Percentiles rank a stretch among this genome's conserved stretches.
Evolutionary conservation across 208 protist genomes (phyloP).

Genomic region (Endotrypanum monterogeii): DNA sequence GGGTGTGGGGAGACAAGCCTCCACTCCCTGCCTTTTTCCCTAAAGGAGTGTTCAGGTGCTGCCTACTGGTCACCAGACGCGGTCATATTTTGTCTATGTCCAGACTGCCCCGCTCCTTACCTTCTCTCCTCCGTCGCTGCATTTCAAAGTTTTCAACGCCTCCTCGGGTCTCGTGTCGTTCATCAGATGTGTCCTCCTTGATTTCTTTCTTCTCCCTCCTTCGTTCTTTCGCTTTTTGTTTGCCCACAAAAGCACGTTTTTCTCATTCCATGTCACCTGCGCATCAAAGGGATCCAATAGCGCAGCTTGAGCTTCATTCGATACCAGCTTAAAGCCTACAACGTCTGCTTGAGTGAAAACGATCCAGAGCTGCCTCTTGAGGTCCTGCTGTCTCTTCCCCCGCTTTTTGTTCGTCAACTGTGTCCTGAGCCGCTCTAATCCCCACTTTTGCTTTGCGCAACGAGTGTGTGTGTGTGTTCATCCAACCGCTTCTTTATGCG

Average conservation of each 20-base stretch:
- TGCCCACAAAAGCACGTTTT: background rate
- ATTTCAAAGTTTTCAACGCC: background rate
- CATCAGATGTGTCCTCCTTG: background rate
- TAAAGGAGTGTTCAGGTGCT: no score
- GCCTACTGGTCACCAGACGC: no score
- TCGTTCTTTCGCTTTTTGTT: conserved; percentile 8
- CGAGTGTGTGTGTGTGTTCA: background rate
- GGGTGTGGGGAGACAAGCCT: no score
- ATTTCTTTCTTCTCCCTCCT: conserved; percentile 1
- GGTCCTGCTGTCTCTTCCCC: background rate
- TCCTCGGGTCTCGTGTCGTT: background rate
- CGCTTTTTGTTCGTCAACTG: background rate
- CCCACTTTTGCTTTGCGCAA: background rate
- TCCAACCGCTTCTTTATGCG: conserved; percentile 2
- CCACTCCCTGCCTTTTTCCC: no score
- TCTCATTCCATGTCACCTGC: background rate
- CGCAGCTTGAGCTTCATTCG: background rate
- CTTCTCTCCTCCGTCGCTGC: background rate
- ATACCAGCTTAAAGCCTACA: background rate
- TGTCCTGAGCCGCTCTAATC: no score
- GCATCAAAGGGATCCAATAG: background rate
- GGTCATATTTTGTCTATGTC: no score
- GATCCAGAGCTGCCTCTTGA: background rate
- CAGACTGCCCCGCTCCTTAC: no score
- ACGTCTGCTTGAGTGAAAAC: background rate